These are phyloP conservation scores for Cinchona pubescens DNA, from an alignment of 257 asterid species.

Conservation along the genomic window DNA sequence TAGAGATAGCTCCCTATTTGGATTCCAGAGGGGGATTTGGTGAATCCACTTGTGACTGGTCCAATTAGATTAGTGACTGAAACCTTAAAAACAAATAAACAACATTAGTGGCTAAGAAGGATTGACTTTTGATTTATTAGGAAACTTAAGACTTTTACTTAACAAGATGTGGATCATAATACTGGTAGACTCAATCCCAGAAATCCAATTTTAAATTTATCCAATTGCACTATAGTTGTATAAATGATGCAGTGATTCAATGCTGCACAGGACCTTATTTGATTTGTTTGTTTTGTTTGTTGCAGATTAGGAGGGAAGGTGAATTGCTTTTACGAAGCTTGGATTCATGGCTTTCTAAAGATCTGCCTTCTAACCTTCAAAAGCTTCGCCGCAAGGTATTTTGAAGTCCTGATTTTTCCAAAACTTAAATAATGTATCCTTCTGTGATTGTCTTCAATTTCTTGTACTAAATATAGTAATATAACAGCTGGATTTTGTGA, in stretches of 20 bases:
- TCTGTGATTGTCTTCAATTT: too few species aligned
- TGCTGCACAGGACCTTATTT: conserved; percentile 2
- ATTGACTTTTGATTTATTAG: not conserved
- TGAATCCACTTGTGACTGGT: not conserved
- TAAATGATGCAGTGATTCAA: not conserved
- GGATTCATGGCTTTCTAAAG: conserved; percentile 92
- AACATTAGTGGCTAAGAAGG: not conserved
- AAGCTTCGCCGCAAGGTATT: conserved; percentile 97
- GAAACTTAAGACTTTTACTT: not conserved
- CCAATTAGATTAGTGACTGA: conserved; percentile 8
- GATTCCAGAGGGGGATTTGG: conserved; percentile 4
- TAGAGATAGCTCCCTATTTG: too few species aligned
- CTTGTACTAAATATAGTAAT: too few species aligned
- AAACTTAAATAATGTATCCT: too few species aligned
- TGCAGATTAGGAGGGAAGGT: conserved; percentile 90
- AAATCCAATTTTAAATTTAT: not conserved
- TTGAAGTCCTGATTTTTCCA: not conserved
- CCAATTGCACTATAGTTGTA: not conserved
- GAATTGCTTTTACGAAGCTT: conserved; percentile 75
- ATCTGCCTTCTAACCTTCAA: conserved; percentile 94
- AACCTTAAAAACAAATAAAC: not conserved
- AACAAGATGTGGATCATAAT: not conserved
- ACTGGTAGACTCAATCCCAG: not conserved
- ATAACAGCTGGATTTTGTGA: not conserved
- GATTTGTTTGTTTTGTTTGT: conserved; percentile 8